Conservation (phyloP, 2,329 filamentous ascomycete species). For the Colletotrichum lini region DNA sequence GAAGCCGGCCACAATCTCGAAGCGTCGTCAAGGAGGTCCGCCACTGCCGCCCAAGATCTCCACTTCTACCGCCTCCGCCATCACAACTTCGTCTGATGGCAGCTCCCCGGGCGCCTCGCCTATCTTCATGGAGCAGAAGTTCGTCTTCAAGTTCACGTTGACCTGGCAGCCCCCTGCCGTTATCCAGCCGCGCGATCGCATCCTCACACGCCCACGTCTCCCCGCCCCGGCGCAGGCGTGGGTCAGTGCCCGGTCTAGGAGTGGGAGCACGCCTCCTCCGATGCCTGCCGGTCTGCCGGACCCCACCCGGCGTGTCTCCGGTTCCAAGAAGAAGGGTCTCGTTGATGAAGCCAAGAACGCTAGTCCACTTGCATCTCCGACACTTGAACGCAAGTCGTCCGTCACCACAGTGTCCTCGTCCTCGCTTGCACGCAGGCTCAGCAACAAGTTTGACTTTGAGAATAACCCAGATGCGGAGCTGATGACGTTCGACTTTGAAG, state of each 20-base stretch:
- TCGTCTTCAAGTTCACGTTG: conserved; percentile 82
- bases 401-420: conserved; percentile 39
- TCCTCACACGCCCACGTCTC: conserved; percentile 78
- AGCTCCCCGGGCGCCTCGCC: conserved; percentile 71
- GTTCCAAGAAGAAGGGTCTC: conserved; percentile 60
- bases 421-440: conserved; percentile 37
- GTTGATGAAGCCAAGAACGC: conserved; percentile 68
- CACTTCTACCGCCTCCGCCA: conserved; percentile 45
- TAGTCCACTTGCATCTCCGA: conserved; percentile 53
- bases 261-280: conserved; percentile 56
- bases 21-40: conserved; percentile 44
- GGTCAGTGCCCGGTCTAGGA: conserved; percentile 61
- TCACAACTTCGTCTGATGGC: conserved; percentile 61
- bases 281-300: conserved; percentile 56
- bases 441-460: conserved; percentile 41
- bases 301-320: conserved; percentile 64
- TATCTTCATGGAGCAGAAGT: conserved; percentile 69
- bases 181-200: conserved; percentile 70
- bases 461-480: conserved; percentile 32
- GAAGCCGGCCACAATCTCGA: conserved; percentile 47
- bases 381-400: conserved; percentile 45
- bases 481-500: conserved; percentile 36
- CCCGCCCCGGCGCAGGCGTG: conserved; percentile 79
- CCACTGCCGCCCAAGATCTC: conserved; percentile 56
- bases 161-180: conserved; percentile 72